Evolutionary conservation across 495 filamentous ascomycete genomes (phyloP).

Genomic region (Penicillium tannophilum): DNA sequence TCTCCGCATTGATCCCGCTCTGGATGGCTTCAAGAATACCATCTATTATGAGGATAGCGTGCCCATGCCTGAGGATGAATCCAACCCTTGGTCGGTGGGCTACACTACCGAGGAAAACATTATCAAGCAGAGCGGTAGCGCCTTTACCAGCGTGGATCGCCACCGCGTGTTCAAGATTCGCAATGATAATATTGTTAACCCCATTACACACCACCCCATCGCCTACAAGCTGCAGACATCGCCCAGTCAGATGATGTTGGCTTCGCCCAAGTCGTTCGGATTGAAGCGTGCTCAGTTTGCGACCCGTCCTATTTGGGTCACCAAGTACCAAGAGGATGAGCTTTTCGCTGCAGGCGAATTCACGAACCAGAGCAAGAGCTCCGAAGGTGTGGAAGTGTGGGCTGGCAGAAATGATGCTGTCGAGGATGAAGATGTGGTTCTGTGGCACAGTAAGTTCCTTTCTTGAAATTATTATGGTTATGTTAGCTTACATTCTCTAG

Average conservation of each 20-base stretch:
- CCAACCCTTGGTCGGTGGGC: conserved; percentile 76
- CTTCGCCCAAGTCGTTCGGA: conserved; percentile 70
- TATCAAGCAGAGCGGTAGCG: conserved; percentile 62
- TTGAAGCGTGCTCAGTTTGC: conserved; percentile 78
- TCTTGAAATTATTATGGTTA: background rate
- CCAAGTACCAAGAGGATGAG: conserved; percentile 76
- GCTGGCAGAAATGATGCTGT: conserved; percentile 49
- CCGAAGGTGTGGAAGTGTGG: conserved; percentile 46
- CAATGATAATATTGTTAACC: conserved; percentile 66
- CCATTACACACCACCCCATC: conserved; percentile 73
- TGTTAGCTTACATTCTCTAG: conserved; percentile 21
- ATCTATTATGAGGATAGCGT: conserved; percentile 73
- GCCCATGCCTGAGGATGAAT: conserved; percentile 66
- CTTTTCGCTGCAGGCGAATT: conserved; percentile 82
- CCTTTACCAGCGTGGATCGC: conserved; percentile 59
- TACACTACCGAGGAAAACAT: conserved; percentile 68
- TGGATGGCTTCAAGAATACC: conserved; percentile 74
- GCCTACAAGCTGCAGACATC: conserved; percentile 77
- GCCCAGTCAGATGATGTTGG: conserved; percentile 77
- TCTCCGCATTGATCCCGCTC: conserved; percentile 79
- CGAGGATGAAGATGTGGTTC: conserved; percentile 49
- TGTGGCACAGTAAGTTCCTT: conserved; percentile 47
- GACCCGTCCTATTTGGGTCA: conserved; percentile 81
- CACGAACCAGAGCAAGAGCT: conserved; percentile 79
- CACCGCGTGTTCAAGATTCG: conserved; percentile 85